phyloP scores from a whole-genome alignment of 768 basidiomycete genomes.

The Xanthoconium purpureum region DNA sequence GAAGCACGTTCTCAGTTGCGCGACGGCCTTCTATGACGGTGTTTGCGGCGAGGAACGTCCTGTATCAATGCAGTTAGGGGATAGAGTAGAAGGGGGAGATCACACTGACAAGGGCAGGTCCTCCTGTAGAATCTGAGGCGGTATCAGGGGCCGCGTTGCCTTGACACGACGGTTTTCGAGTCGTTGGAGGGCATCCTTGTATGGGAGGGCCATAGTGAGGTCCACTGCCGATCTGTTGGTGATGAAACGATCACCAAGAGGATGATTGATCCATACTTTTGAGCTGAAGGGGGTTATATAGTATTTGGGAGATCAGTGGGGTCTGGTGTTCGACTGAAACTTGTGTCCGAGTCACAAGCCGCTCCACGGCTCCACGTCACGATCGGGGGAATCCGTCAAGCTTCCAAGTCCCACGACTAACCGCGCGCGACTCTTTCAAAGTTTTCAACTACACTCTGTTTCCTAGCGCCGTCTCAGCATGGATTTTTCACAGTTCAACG shows the following conservation, averaged over 20 bases:
- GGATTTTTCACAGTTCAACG: slow-evolving; percentile 90
- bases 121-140: slow-evolving; percentile 92
- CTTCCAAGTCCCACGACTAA: no score
- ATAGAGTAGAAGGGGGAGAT: background rate
- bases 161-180: slow-evolving; percentile 88
- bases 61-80: slow-evolving; percentile 28
- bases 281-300: slow-evolving; percentile 12
- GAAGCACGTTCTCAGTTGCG: slow-evolving; percentile 73
- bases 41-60: slow-evolving; percentile 76
- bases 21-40: slow-evolving; percentile 86
- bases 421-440: background rate
- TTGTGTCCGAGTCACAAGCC: background rate
- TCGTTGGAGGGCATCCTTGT: slow-evolving; percentile 74
- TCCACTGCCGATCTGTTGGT: slow-evolving; percentile 34
- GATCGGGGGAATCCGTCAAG: background rate
- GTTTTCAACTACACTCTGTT: background rate
- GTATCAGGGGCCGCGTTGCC: slow-evolving; percentile 84
- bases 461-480: slow-evolving; percentile 38
- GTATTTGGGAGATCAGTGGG: slow-evolving; percentile 3
- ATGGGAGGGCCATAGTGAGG: slow-evolving; percentile 64
- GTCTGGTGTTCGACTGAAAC: background rate
- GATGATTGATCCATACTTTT: slow-evolving; percentile 19
- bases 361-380: slow-evolving; percentile 11
- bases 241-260: slow-evolving; percentile 6
- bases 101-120: slow-evolving; percentile 76